These are phyloP conservation scores for Teunomyces pallodes DNA, from an alignment of 805 yeast genomes.

Conservation along the genomic window DNA sequence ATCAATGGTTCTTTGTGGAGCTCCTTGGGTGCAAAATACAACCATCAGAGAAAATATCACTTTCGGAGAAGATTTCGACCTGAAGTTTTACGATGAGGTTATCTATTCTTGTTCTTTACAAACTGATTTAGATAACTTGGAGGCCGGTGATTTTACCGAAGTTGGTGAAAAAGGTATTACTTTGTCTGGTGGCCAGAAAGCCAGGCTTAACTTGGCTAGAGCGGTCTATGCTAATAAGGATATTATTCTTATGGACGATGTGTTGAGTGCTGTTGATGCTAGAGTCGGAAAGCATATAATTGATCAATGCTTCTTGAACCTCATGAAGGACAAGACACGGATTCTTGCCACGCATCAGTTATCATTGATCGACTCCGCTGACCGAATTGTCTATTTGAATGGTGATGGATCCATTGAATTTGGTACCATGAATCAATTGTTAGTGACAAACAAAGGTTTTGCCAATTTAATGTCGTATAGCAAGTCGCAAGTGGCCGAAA, in stretches of 20 bases:
- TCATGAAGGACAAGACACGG: conserved; percentile 26
- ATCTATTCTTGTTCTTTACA: conserved; percentile 10
- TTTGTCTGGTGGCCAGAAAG: conserved; percentile 38
- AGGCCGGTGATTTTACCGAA: conserved; percentile 26
- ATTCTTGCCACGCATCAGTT: conserved; percentile 39
- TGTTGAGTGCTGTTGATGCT: conserved; percentile 38
- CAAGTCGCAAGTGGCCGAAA: background rate
- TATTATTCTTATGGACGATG: conserved; percentile 35
- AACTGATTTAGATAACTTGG: background rate
- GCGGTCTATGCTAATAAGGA: conserved; percentile 33
- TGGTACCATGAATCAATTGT: conserved; percentile 28
- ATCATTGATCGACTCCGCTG: conserved; percentile 32
- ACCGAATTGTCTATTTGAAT: conserved; percentile 28
- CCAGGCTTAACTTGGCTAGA: conserved; percentile 34
- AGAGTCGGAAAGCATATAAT: conserved; percentile 37
- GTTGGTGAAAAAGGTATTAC: conserved; percentile 39
- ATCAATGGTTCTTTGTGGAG: conserved; percentile 28
- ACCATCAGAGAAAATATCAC: conserved; percentile 32
- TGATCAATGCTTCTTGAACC: conserved; percentile 28
- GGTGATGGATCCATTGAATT: conserved; percentile 30
- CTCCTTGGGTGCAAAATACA: conserved; percentile 37
- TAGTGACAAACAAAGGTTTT: conserved; percentile 3
- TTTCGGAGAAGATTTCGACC: conserved; percentile 26
- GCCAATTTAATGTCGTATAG: conserved; percentile 2
- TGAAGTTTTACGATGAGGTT: conserved; percentile 21